Evolutionary conservation across 2,329 filamentous ascomycete species (phyloP), one percentile per base, ranked within the genome.

Genomic region (Colletotrichum sojae): DNA sequence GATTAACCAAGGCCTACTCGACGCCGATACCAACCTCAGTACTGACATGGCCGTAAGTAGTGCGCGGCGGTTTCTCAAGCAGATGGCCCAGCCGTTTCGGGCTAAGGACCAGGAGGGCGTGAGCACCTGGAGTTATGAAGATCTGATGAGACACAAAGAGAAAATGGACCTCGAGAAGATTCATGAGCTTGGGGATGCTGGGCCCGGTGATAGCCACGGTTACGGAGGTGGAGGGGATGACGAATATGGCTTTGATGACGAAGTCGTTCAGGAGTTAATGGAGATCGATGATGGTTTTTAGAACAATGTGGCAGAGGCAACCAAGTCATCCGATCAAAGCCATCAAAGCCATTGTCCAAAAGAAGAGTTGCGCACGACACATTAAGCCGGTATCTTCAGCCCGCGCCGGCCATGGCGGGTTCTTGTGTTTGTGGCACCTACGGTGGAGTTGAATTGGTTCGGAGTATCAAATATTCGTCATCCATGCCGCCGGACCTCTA

Each of bases 21-120:
- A 97, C 57, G 91, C 91, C 22, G 94, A 97, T 73, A 91, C 92
- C 12, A 98, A 97, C 74, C 85, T 99, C 70, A 97, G 93, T 76
- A 97, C 96, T 0, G 96, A 99, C 77, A 97, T 98, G 91, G 94
- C 95, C 0, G 92, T 97, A 18, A 93, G 94, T 64, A 91, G 89
- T 54, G 95, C 96, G 12, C 94, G 97, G 82, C 92, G 92, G 60
- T 99, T 99, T 80, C 81, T 99, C 76, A 89, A 92, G 70, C 91
- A 90, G 27, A 99, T 99, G 94, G 95, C 94, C 5, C 94, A 97
- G 78, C 95, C 95, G 4, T 97, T 97, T 82, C 89, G 89, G 52
- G 84, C 90, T 0, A 91, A 89, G 73, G 91, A 97, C 78, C 94
- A 97, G 76, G 95, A 98, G 73, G 96, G 95, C 0, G 93, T 98